A percentile compares a stretch with the other conserved stretches of the same genome.
Evolutionary conservation across 495 filamentous ascomycete species (phyloP).

Genomic region (Rostrohypoxylon terebratum): DNA sequence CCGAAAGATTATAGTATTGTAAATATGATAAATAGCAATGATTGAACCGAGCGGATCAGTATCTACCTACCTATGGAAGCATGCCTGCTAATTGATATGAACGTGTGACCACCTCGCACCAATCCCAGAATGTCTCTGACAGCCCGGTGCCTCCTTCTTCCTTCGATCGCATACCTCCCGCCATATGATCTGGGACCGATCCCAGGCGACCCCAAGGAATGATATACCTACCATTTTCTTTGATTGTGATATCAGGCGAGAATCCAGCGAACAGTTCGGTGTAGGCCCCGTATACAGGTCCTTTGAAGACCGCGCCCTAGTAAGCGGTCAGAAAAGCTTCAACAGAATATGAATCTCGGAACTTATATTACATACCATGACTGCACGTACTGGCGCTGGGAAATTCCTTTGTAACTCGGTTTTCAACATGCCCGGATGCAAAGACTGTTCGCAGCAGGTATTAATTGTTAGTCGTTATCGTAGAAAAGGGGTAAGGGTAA

Average conservation of each 20-base stretch:
- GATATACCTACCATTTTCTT: constrained; percentile 28
- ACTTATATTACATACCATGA: constrained; percentile 24
- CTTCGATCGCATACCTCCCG: not conserved
- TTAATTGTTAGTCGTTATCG: not conserved
- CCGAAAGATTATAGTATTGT: too few species aligned
- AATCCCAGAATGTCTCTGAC: constrained; percentile 30
- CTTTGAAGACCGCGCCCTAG: constrained; percentile 16
- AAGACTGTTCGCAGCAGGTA: constrained; percentile 13
- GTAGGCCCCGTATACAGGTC: constrained; percentile 53
- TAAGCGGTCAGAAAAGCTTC: not conserved
- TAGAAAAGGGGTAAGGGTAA: not conserved
- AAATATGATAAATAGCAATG: too few species aligned
- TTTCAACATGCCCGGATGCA: constrained; percentile 61
- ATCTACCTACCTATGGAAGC: not conserved
- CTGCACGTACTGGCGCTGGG: constrained; percentile 25
- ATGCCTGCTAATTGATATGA: not conserved
- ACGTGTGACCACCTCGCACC: constrained; percentile 25
- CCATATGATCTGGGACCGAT: constrained; percentile 18
- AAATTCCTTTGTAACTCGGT: constrained; percentile 47
- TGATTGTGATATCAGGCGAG: constrained; percentile 45
- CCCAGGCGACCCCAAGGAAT: constrained; percentile 22
- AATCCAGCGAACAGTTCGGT: constrained; percentile 57
- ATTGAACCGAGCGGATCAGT: too few species aligned
- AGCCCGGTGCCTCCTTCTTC: constrained; percentile 7
- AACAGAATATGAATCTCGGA: constrained; percentile 1